These are phyloP conservation scores for Gentiana straminea DNA, from an alignment of 257 asterid genomes.

Conservation along the genomic window DNA sequence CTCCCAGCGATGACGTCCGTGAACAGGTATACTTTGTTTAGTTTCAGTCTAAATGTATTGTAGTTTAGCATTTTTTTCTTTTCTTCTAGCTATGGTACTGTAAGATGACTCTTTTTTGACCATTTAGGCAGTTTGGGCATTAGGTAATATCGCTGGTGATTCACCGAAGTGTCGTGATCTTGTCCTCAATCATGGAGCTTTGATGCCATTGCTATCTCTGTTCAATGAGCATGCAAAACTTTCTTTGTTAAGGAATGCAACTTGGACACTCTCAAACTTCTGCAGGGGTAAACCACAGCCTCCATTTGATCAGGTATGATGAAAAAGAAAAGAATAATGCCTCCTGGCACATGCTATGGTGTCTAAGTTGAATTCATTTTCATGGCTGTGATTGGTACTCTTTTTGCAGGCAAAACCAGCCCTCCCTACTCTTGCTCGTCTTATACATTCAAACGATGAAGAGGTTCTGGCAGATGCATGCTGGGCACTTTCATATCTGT, in stretches of 20 bases:
- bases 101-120: constrained; percentile 1
- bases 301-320: constrained; percentile 66
- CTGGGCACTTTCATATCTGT: constrained; percentile 92
- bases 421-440: constrained; percentile 58
- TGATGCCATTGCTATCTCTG: constrained; percentile 59
- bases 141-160: constrained; percentile 89
- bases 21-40: constrained; percentile 49
- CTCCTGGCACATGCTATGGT: not conserved
- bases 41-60: not conserved
- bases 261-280: constrained; percentile 90
- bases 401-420: constrained; percentile 55
- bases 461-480: constrained; percentile 89
- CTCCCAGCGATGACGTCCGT: constrained; percentile 84
- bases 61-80: too few species aligned
- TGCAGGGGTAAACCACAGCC: constrained; percentile 91
- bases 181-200: constrained; percentile 71
- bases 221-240: constrained; percentile 69
- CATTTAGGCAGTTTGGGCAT: constrained; percentile 82
- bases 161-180: constrained; percentile 90
- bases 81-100: too few species aligned
- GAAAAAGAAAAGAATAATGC: not conserved
- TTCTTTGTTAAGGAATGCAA: constrained; percentile 88
- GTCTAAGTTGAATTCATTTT: too few species aligned
- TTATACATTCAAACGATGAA: constrained; percentile 59
- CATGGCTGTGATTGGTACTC: constrained; percentile 4